Evolutionary conservation across 1,284 basidiomycete species (phyloP).

Genomic region (Phenoliferia sp.): DNA sequence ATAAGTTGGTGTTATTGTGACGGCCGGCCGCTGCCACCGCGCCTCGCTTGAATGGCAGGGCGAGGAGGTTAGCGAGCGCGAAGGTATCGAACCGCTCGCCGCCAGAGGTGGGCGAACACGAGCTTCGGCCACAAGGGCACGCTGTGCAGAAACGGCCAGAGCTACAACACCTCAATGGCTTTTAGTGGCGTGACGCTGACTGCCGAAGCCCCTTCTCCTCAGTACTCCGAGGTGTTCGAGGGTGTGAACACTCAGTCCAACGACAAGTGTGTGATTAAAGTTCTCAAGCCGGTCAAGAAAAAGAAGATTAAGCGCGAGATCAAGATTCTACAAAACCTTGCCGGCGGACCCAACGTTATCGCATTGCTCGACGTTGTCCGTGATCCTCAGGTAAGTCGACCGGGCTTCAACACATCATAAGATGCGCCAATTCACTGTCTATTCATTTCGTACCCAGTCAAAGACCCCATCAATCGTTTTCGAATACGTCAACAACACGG

Average conservation of each 20-base stretch:
- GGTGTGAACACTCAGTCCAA: slow-evolving; percentile 88
- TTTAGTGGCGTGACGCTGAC: neutral
- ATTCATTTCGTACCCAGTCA: slow-evolving; percentile 50
- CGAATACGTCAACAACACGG: slow-evolving; percentile 81
- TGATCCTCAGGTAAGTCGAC: slow-evolving; percentile 53
- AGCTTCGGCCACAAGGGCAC: neutral
- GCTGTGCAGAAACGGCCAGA: neutral
- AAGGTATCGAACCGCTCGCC: no score
- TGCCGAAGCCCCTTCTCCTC: neutral
- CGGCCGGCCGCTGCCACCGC: no score
- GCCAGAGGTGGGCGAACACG: slow-evolving; percentile 19
- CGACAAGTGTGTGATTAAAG: slow-evolving; percentile 97
- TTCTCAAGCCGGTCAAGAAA: slow-evolving; percentile 98
- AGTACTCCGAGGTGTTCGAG: slow-evolving; percentile 95
- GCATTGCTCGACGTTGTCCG: slow-evolving; percentile 88
- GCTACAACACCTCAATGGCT: neutral
- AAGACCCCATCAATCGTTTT: slow-evolving; percentile 97
- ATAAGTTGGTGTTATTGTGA: no score
- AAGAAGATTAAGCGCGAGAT: slow-evolving; percentile 99
- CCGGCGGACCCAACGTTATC: slow-evolving; percentile 87
- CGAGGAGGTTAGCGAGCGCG: no score
- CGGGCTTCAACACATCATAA: neutral
- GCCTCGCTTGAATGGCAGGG: no score
- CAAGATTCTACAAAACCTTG: slow-evolving; percentile 95
- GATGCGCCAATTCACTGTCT: neutral